Evolutionary conservation across 257 asterid genomes (phyloP), one percentile per base, ranked within the genome.

Genomic region (Solanum microdontum): DNA sequence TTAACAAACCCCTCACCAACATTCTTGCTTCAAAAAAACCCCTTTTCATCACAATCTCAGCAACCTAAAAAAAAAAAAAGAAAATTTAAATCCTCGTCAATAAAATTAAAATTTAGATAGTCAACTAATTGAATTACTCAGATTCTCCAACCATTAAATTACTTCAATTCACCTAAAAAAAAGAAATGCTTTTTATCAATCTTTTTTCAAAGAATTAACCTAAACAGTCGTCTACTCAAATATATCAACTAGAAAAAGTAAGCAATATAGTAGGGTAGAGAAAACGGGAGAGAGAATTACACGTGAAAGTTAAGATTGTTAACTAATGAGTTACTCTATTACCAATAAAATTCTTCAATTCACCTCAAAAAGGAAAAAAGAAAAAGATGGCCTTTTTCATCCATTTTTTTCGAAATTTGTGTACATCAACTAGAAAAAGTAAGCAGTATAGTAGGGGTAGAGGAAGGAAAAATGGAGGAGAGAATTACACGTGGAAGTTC

Each of bases 21-120:
- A 95, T 48, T 68, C 36, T 88, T 2, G 89, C 93, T 85, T 96
- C 99, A 17, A 87, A 19, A 68, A 91, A 93, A 3, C 23, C 95
- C 90, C 92, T 93, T 86, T 87, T 95, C 87, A n/a, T 69, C 7
- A 73, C 55, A 66, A 87, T 64, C 89, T 96, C 98, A 12, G 99
- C 99, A 60, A 94, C 93, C 99, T 95, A 84, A 87, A 33, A 55
- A 9, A 55, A 12, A 40, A 12, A 28, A 9, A 36, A 33, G 39
- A 28, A 15, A 36, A 84, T 32, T 33, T 17, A 11, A 73, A 73
- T 33, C 19, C 19, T 66, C 19, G 19, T 66, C 19, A 24, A 66
- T 5, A 24, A 69, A 3, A 7, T 28, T 1, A 69, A 69, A 64
- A 26, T 64, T 62, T 3, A 62, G 32, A 4, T n/a, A 62, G 15